A percentile compares a stretch with the other conserved stretches of the same genome.
These are phyloP conservation scores for Nicotiana attenuata DNA, from an alignment of 257 asterid genomes.

Conservation along the genomic window DNA sequence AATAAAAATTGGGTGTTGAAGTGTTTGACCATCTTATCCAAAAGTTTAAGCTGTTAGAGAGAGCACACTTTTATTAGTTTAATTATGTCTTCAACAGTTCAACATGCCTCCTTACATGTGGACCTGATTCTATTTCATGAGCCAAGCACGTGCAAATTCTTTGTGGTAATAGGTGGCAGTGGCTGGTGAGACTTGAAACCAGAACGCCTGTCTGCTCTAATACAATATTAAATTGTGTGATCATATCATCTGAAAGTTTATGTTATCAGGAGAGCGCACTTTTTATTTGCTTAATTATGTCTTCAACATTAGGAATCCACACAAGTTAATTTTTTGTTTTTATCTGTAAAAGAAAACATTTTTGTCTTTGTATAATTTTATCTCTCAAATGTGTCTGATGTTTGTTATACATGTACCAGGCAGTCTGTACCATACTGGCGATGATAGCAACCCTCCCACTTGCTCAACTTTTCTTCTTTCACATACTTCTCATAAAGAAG, in stretches of 20 bases:
- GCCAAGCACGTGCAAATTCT: not conserved
- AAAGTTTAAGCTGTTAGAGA: not conserved
- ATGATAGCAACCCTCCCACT: conserved; percentile 96
- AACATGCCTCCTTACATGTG: not conserved
- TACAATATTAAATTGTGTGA: not conserved
- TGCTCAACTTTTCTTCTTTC: conserved; percentile 97
- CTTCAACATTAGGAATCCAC: not conserved
- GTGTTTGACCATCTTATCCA: not conserved
- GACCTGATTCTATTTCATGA: not conserved
- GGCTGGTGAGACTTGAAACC: not conserved
- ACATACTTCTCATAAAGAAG: conserved; percentile 92
- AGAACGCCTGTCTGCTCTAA: not conserved
- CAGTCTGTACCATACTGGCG: conserved; percentile 90
- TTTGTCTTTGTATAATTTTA: not conserved
- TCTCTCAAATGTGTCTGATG: not conserved
- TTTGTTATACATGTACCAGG: conserved; percentile 33
- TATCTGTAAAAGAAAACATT: not conserved
- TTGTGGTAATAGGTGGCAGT: not conserved
- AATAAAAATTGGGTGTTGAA: not conserved
- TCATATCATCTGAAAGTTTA: not conserved
- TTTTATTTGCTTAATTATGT: not conserved
- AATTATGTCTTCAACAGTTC: not conserved
- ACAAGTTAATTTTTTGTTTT: not conserved
- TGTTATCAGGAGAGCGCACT: not conserved
- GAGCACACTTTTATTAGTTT: not conserved